These are phyloP conservation scores for Copromyces sp. DNA, from an alignment of 495 filamentous ascomycete species.

Conservation along the genomic window DNA sequence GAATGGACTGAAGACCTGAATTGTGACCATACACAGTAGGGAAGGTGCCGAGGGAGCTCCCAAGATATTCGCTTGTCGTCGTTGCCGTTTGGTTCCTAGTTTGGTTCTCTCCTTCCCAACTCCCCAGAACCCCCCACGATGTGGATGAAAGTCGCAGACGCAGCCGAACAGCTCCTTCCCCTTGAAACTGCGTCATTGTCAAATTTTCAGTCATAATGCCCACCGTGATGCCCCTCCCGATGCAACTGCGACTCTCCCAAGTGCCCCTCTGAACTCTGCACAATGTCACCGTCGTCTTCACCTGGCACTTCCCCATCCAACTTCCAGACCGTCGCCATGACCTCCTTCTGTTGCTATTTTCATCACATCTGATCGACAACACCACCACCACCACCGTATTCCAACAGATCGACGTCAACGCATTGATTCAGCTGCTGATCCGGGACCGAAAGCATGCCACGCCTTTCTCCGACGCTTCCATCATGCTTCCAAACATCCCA, in stretches of 20 bases:
- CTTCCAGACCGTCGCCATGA: not conserved
- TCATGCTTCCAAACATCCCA: not conserved
- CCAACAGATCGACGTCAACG: not conserved
- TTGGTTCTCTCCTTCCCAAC: not conserved
- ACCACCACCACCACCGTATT: not conserved
- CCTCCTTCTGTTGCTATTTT: not conserved
- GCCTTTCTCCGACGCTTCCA: not conserved
- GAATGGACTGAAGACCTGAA: not conserved
- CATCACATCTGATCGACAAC: not conserved
- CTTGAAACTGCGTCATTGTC: not conserved
- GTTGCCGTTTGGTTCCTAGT: not conserved
- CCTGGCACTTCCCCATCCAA: not conserved
- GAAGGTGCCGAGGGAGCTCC: not conserved
- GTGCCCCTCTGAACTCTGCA: not conserved
- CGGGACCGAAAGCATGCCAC: not conserved
- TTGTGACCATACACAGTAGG: not conserved
- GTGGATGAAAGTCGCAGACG: not conserved
- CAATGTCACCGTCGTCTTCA: not conserved
- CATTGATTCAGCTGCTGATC: not conserved
- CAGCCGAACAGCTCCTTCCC: not conserved
- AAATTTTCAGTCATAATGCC: not conserved
- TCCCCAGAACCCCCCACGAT: not conserved
- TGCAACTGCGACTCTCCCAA: not conserved
- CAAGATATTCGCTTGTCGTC: not conserved
- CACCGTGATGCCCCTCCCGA: not conserved